phyloP scores from a whole-genome alignment of 345 rosid species.

The Clarkia xantiana region DNA sequence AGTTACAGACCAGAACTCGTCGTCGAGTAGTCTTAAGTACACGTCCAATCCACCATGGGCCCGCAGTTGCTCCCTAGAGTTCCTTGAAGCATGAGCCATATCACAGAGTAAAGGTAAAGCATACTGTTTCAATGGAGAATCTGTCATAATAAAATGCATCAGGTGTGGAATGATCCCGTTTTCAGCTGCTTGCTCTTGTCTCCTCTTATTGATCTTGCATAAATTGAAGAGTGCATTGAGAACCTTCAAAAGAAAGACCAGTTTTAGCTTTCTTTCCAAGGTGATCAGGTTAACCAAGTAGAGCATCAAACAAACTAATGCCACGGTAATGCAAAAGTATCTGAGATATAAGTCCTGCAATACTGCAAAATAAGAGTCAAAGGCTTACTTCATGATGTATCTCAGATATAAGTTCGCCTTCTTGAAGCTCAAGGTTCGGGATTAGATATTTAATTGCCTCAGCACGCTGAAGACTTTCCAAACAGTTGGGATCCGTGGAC shows the following conservation, averaged over 20 bases:
- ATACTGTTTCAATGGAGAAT: conserved; percentile 60
- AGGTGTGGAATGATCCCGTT: conserved; percentile 97
- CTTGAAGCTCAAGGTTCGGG: conserved; percentile 89
- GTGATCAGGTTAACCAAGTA: too few species aligned
- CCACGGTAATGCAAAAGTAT: too few species aligned
- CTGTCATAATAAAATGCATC: conserved; percentile 70
- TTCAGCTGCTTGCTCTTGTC: conserved; percentile 99
- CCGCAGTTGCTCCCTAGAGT: conserved; percentile 91
- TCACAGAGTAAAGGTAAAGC: conserved; percentile 93
- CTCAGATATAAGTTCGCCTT: conserved; percentile 65
- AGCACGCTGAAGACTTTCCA: conserved; percentile 93
- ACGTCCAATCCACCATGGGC: conserved; percentile 97
- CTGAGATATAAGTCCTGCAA: not conserved
- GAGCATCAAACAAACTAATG: too few species aligned
- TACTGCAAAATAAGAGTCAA: conserved; percentile 2
- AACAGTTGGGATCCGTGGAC: conserved; percentile 91
- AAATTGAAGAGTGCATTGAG: conserved; percentile 90
- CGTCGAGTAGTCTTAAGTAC: conserved; percentile 79
- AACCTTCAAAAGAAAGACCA: conserved; percentile 35
- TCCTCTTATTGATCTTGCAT: conserved; percentile 98
- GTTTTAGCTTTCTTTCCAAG: too few species aligned
- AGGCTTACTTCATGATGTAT: conserved; percentile 74
- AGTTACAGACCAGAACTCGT: conserved; percentile 75
- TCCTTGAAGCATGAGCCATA: conserved; percentile 99
- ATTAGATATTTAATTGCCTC: conserved; percentile 87